A percentile compares a stretch with the other conserved stretches of the same genome.
Evolutionary conservation across 2,329 filamentous ascomycete species (phyloP).

Genomic region (Colletotrichum somersetense): DNA sequence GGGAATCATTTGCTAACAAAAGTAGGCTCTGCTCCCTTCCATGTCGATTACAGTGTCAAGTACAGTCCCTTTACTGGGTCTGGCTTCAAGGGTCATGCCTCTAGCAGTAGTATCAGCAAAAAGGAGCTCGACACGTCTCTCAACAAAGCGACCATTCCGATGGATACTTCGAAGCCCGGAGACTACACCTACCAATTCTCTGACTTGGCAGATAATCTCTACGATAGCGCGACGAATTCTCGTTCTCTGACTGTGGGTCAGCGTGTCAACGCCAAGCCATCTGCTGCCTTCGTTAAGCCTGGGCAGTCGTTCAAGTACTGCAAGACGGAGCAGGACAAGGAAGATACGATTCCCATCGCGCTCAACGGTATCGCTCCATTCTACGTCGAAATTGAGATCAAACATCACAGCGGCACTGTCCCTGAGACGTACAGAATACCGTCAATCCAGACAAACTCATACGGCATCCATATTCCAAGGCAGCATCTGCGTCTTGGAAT

Average conservation of each 20-base stretch:
- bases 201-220: constrained; percentile 86
- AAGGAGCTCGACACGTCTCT: constrained; percentile 83
- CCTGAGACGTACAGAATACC: constrained; percentile 86
- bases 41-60: constrained; percentile 31
- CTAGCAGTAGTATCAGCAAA: constrained; percentile 48
- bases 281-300: constrained; percentile 84
- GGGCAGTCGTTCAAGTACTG: constrained; percentile 97
- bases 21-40: constrained; percentile 80
- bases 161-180: constrained; percentile 88
- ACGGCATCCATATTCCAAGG: constrained; percentile 87
- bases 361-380: constrained; percentile 90
- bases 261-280: constrained; percentile 85
- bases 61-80: constrained; percentile 50
- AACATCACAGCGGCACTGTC: constrained; percentile 84
- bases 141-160: constrained; percentile 80
- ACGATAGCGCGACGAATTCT: constrained; percentile 79
- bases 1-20: constrained; percentile 48
- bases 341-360: constrained; percentile 89
- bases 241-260: constrained; percentile 80
- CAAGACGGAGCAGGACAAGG: constrained; percentile 82
- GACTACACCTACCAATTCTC: constrained; percentile 88
- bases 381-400: constrained; percentile 90
- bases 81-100: constrained; percentile 14
- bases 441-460: constrained; percentile 79
- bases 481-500: constrained; percentile 88